Base-by-base conservation (phyloP, 106 monocot species). In the Dendrobium huoshanense region DNA sequence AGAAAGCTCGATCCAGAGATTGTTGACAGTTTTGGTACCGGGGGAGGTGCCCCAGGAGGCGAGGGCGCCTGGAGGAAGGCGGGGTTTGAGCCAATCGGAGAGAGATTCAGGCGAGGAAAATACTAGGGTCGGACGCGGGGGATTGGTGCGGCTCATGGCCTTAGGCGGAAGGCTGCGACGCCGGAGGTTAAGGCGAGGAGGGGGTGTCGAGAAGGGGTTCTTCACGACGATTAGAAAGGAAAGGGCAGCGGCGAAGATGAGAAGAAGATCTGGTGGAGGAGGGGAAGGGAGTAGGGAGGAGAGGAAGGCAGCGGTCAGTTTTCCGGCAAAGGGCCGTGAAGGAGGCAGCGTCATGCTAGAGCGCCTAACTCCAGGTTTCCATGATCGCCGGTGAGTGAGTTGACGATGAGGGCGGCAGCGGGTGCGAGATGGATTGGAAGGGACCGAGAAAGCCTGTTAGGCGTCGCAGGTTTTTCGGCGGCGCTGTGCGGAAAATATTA, bases 1-100 rank as follows among this genome's bases (percentile, higher is more conserved):
- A 70, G 83, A 84, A 82, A 96, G 48, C 87, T 96, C 96, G 79
- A 90, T 82, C 80, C 82, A 96, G 84, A 96, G 92, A 64, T 96
- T 96, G 73, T 82, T 84, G 22, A 96, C 79, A 75, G 96, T 84
- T 75, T 94, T 96, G 68, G 92, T 87, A 31, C 94, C 94, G 7
- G 96, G 90, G 33, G 80, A 58, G 79, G 72, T 43, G 72, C 96
- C 96, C 96, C 96, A 96, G 61, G 89, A 87, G 55, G 89, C 55
- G 51, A 93, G 84, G 55, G 94, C 70, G 41, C 75, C 82, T 33
- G 87, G 64, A 19, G 88, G 92, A 70, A 96, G 87, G 78, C 87
- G 92, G 54, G 88, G 84, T 6, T 77, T 78, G 72, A 96, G 89
- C 84, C 89, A 94, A 1, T 84, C 81, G 16, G 87, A 82, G 58